Conservation (phyloP, 495 filamentous ascomycete species). For the Cetradonia linearis region DNA sequence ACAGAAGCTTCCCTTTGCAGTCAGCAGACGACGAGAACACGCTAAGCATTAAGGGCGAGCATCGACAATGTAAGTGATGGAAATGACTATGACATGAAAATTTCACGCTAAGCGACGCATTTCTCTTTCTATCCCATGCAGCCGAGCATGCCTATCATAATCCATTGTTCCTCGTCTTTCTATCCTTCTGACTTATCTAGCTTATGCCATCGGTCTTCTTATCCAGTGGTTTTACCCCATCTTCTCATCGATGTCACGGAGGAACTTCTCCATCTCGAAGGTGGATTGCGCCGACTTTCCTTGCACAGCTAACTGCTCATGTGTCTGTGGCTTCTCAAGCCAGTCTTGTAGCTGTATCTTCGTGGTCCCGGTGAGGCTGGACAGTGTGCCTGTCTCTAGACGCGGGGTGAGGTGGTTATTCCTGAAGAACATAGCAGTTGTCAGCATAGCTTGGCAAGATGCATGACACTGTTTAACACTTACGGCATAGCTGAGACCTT, state of each 20-base stretch:
- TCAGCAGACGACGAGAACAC: background rate
- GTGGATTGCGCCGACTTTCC: background rate
- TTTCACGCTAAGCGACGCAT: background rate
- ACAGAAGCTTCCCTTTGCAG: background rate
- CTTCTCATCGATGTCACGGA: background rate
- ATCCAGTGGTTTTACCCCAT: background rate
- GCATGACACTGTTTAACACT: background rate
- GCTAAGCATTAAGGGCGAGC: background rate
- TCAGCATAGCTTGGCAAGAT: background rate
- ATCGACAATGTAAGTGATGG: background rate
- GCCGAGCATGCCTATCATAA: background rate
- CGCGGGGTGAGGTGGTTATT: background rate
- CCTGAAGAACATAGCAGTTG: background rate
- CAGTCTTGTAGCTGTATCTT: slow-evolving; percentile 6
- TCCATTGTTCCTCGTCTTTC: background rate
- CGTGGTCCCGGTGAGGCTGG: background rate
- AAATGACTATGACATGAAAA: background rate
- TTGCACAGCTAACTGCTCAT: slow-evolving; percentile 1
- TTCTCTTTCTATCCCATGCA: background rate
- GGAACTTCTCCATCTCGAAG: background rate
- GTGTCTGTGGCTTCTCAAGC: slow-evolving; percentile 10
- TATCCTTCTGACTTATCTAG: background rate
- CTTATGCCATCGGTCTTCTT: background rate
- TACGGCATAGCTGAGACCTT: background rate
- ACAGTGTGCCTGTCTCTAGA: background rate